Evolutionary conservation across 768 basidiomycete genomes (phyloP).

Genomic region (Lactifluus hygrophoroides): DNA sequence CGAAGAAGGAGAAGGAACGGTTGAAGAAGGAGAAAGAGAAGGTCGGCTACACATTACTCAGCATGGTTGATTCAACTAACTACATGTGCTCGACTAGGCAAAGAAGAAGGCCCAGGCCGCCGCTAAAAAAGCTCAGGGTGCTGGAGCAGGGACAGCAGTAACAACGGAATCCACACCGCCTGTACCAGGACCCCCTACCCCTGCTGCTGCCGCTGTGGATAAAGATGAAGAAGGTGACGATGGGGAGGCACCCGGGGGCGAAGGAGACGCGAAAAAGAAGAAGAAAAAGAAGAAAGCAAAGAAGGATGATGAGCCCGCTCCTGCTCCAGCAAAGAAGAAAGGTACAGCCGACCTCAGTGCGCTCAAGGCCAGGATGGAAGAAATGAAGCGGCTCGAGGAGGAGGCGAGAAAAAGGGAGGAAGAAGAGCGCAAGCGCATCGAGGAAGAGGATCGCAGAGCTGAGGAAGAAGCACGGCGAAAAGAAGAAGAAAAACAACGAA

Average conservation of each 20-base stretch:
- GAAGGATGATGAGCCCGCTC: slow-evolving; percentile 63
- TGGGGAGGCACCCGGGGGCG: slow-evolving; percentile 49
- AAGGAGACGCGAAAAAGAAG: slow-evolving; percentile 44
- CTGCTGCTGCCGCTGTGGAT: slow-evolving; percentile 25
- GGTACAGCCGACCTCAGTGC: slow-evolving; percentile 61
- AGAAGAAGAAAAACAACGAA: slow-evolving; percentile 77
- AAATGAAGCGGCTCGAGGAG: slow-evolving; percentile 82
- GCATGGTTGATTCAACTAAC: neutral
- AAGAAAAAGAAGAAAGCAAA: slow-evolving; percentile 83
- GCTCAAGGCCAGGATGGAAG: slow-evolving; percentile 85
- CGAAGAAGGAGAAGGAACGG: slow-evolving; percentile 96
- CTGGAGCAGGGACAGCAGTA: slow-evolving; percentile 24
- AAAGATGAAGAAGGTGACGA: slow-evolving; percentile 55
- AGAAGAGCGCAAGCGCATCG: slow-evolving; percentile 71
- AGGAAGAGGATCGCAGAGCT: slow-evolving; percentile 77
- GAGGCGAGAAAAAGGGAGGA: slow-evolving; percentile 64
- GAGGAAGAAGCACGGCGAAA: slow-evolving; percentile 70
- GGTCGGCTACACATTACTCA: slow-evolving; percentile 32
- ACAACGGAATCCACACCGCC: slow-evolving; percentile 14
- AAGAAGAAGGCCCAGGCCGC: slow-evolving; percentile 94
- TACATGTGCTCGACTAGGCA: slow-evolving; percentile 40
- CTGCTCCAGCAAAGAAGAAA: slow-evolving; percentile 62
- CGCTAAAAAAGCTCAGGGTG: slow-evolving; percentile 53
- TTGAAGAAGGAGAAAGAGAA: slow-evolving; percentile 97
- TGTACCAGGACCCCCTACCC: slow-evolving; percentile 27